Evolutionary conservation across 1,139 yeast species (phyloP).

Genomic region (Debaryomyces udenii): DNA sequence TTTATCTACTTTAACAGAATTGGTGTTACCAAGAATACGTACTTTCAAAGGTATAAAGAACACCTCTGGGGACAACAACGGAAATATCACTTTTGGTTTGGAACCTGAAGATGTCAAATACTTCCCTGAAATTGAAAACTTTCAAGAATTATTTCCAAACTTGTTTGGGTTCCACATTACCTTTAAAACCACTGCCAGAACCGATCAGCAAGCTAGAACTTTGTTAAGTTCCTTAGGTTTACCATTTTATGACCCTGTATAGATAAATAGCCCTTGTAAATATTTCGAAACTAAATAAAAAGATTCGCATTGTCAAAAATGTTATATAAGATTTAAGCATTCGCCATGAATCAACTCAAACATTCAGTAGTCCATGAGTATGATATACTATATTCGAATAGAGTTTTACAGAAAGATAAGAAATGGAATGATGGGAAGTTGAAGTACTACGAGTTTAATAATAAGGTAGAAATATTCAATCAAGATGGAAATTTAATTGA

Average conservation of each 20-base stretch:
- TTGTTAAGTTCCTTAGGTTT: conserved; percentile 81
- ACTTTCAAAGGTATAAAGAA: conserved; percentile 79
- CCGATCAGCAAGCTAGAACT: conserved; percentile 89
- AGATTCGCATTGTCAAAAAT: not conserved
- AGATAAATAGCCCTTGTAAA: conserved; percentile 8
- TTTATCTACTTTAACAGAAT: conserved; percentile 80
- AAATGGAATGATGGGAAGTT: conserved; percentile 59
- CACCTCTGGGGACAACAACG: conserved; percentile 80
- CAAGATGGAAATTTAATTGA: conserved; percentile 40
- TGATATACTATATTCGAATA: conserved; percentile 41
- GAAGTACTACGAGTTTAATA: conserved; percentile 50
- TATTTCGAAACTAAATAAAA: conserved; percentile 6
- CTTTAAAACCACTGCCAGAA: conserved; percentile 85
- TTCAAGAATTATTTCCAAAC: conserved; percentile 87
- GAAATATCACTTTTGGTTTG: conserved; percentile 86
- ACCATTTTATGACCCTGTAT: conserved; percentile 53
- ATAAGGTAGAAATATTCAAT: conserved; percentile 47
- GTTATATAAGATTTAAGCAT: conserved; percentile 17
- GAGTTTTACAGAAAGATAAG: conserved; percentile 54
- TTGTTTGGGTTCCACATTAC: conserved; percentile 87
- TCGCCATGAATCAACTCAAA: conserved; percentile 11
- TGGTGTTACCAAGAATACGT: conserved; percentile 92
- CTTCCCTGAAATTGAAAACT: conserved; percentile 93
- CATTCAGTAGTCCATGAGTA: conserved; percentile 18
- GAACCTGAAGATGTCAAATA: conserved; percentile 73